Base-by-base conservation (phyloP, 1,139 yeast species). In the Yamadazyma sp. region DNA sequence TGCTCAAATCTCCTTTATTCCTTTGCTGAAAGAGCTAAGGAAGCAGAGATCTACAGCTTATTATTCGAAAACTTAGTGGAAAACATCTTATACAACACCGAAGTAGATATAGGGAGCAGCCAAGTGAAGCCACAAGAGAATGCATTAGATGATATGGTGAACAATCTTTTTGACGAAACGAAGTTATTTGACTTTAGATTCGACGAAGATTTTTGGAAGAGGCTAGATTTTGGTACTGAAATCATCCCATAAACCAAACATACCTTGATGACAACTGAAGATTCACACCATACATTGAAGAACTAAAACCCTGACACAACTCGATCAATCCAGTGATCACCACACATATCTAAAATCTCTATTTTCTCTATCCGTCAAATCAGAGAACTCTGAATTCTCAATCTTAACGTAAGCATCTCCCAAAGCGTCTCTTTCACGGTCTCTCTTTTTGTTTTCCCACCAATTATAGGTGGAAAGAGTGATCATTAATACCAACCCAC, bases 1-100 rank as follows among this genome's bases (percentile, higher is more conserved):
- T 55, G 59, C 32, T 54, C 55, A 1, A 53, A 51, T 30, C 40
- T 55, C 12, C 38, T 55, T 7, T 54, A 50, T 44, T 54, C 55
- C 3, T 55, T 54, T 38, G 44, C 58, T 5, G 59, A 55, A 35
- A 41, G 59, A 33, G 49, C 54, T 34, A 43, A 43, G 10, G 59
- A 55, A 39, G 59, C 59, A 4, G 54, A 46, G 27, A 46, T 51
- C 4, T 55, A 54, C 42, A 39, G 56, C 17, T 45, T 51, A 14
- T 37, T 55, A 18, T 55, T 55, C 38, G 59, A 55, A 29, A 50
- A 45, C 36, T 34, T 55, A 30, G 39, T 50, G 11, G 58, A 55
- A 52, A 34, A 46, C 42, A 43, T 47, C 4, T 33, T 48, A 10
- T 48, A 47, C 30, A 47, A 45, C 26, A 35, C 26, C 2, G 49